Evolutionary conservation across 2,329 filamentous ascomycete species (phyloP).

Genomic region (Tolypocladium endophyticum): DNA sequence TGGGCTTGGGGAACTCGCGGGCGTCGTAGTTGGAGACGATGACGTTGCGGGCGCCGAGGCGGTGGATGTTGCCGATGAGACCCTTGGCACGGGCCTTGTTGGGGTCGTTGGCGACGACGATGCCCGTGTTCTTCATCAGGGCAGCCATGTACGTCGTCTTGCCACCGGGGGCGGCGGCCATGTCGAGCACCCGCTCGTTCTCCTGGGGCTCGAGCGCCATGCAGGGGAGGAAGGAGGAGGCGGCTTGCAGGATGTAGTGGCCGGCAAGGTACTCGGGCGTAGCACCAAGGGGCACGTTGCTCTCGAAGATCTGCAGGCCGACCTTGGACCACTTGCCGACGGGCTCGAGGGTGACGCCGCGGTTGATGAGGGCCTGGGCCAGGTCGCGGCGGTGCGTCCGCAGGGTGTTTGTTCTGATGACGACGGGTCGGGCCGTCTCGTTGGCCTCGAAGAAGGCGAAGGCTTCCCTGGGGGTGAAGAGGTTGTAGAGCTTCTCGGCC

Average conservation of each 20-base stretch:
- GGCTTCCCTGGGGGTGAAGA: slow-evolving; percentile 87
- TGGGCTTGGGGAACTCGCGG: slow-evolving; percentile 83
- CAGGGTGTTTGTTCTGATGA: slow-evolving; percentile 94
- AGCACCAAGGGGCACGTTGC: slow-evolving; percentile 72
- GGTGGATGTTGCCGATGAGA: slow-evolving; percentile 96
- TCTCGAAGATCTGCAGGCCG: slow-evolving; percentile 92
- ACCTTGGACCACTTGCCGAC: slow-evolving; percentile 99
- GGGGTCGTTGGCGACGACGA: slow-evolving; percentile 92
- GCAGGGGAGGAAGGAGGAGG: slow-evolving; percentile 91
- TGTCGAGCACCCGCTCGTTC: slow-evolving; percentile 78
- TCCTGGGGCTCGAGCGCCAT: slow-evolving; percentile 96
- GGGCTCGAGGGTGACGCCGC: slow-evolving; percentile 89
- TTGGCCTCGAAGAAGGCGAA: slow-evolving; percentile 99
- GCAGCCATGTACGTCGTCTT: slow-evolving; percentile 56
- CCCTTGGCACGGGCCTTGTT: slow-evolving; percentile 90
- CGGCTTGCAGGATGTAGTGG: slow-evolving; percentile 95
- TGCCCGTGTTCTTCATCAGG: slow-evolving; percentile 64
- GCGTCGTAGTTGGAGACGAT: slow-evolving; percentile 95
- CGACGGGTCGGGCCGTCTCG: slow-evolving; percentile 84
- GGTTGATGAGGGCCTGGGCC: slow-evolving; percentile 88
- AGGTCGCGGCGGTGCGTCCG: slow-evolving; percentile 68
- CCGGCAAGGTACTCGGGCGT: slow-evolving; percentile 96
- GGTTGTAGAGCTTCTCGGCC: slow-evolving; percentile 88
- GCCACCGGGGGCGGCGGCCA: slow-evolving; percentile 17
- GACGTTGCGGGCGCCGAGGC: slow-evolving; percentile 84